Evolutionary conservation across 2,329 filamentous ascomycete species (phyloP).

Genomic region (Apiospora sp.): DNA sequence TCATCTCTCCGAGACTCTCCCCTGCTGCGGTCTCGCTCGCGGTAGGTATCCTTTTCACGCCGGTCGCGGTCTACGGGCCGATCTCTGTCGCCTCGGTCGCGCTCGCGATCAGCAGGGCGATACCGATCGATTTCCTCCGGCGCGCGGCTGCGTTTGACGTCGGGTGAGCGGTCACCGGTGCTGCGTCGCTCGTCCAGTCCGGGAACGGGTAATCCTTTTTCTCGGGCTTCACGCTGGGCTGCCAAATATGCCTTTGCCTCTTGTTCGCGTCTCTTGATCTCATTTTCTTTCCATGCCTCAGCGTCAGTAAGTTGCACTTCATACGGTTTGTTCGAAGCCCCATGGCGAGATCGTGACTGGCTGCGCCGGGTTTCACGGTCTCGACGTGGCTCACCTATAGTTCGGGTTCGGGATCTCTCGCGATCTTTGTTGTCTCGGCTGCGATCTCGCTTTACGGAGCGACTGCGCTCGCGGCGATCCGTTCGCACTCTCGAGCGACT

Average conservation of each 20-base stretch:
- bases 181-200: slow-evolving; percentile 63
- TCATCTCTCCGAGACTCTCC: slow-evolving; percentile 31
- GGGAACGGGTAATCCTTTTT: slow-evolving; percentile 65
- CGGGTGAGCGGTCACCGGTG: slow-evolving; percentile 53
- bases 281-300: slow-evolving; percentile 67
- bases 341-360: slow-evolving; percentile 51
- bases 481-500: slow-evolving; percentile 37
- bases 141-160: slow-evolving; percentile 47
- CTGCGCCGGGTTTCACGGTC: slow-evolving; percentile 48
- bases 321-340: slow-evolving; percentile 51
- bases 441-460: slow-evolving; percentile 33
- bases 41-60: not conserved
- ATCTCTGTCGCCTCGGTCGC: slow-evolving; percentile 29
- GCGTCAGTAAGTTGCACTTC: slow-evolving; percentile 46
- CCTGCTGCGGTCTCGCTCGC: slow-evolving; percentile 33
- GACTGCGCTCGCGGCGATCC: slow-evolving; percentile 35
- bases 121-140: slow-evolving; percentile 51
- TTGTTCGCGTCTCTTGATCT: slow-evolving; percentile 68
- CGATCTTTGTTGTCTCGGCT: slow-evolving; percentile 35
- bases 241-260: slow-evolving; percentile 71
- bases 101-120: slow-evolving; percentile 27
- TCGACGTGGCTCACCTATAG: slow-evolving; percentile 33
- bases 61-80: slow-evolving; percentile 23
- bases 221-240: slow-evolving; percentile 66
- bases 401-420: slow-evolving; percentile 32